phyloP scores from a whole-genome alignment of 1,284 basidiomycete species.

The Tylopilus orsonianus region DNA sequence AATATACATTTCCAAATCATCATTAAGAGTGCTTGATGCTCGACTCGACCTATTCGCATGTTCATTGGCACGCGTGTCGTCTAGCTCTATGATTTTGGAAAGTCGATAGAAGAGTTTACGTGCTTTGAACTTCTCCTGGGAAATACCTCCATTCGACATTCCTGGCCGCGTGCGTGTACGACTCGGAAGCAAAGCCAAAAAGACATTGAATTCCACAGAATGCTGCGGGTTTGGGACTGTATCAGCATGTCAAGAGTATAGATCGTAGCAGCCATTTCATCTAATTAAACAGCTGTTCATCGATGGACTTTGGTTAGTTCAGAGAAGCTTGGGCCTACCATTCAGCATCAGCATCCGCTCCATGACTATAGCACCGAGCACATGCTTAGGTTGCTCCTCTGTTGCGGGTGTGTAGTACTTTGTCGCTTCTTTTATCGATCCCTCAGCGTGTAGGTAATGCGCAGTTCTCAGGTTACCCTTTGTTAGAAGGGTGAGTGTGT shows the following conservation, averaged over 20 bases:
- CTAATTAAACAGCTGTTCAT: slow-evolving; percentile 35
- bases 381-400: slow-evolving; percentile 71
- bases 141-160: slow-evolving; percentile 69
- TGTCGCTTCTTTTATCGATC: slow-evolving; percentile 61
- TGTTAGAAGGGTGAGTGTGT: slow-evolving; percentile 76
- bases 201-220: slow-evolving; percentile 79
- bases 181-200: slow-evolving; percentile 87
- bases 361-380: slow-evolving; percentile 78
- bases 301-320: not conserved
- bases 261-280: slow-evolving; percentile 77
- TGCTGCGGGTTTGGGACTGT: slow-evolving; percentile 62
- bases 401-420: slow-evolving; percentile 76
- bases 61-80: slow-evolving; percentile 45
- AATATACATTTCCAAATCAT: slow-evolving; percentile 81
- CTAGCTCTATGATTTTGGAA: slow-evolving; percentile 61
- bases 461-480: slow-evolving; percentile 80
- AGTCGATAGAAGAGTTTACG: slow-evolving; percentile 82
- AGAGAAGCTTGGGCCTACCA: slow-evolving; percentile 44
- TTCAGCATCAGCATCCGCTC: slow-evolving; percentile 85
- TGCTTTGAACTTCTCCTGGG: slow-evolving; percentile 71
- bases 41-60: slow-evolving; percentile 27
- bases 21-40: slow-evolving; percentile 33
- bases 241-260: slow-evolving; percentile 85
- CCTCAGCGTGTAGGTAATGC: slow-evolving; percentile 73
- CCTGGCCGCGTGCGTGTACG: slow-evolving; percentile 78